Evolutionary conservation across 208 protist genomes (phyloP), one percentile per base, ranked within the genome.

Genomic region (Novymonas esmeraldas): DNA sequence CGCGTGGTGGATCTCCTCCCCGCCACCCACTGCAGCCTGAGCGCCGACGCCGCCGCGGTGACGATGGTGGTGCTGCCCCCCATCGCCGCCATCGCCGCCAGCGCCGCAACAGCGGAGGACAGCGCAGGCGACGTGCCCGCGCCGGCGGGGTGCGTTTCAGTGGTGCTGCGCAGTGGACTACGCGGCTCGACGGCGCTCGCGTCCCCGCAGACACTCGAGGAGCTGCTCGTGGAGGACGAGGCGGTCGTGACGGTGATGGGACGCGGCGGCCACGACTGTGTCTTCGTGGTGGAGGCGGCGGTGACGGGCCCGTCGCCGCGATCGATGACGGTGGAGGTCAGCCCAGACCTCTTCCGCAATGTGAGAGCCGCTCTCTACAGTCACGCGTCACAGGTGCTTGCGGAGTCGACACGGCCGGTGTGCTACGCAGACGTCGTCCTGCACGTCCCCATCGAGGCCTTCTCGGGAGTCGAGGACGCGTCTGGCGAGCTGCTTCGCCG

Each of bases 41-140:
- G 39, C 13, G 41, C 45, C 4, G 60, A 68, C 20, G 78, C 84
- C 5, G 78, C 84, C 5, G 56, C 41, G 14, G 82, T 76, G 0
- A 94, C 85, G 11, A 70, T 89, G 48, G 70, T 94, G 38, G 85
- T 94, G 1, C 69, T 94, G 11, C 85, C 84, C 22, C 88, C 88
- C 9, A 18, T 10, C 2, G 20, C 29, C 16, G 33, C 13, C 11
- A 29, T 18, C 33, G 48, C 31, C 42, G 44, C 38, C 0, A 44
- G 0, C 4, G 7, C 39, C 13, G 33, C 2, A 33, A 54, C 6
- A n/a, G 34, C 49, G 14, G 1, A 24, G 38, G 3, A 26, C 33
- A 58, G 9, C n/a, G 58, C 3, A 14, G 0, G 44, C 45, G 7
- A 45, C 24, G 0, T 11, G 10, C 22, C 46, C 20, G n/a, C 20